Base-by-base conservation (phyloP, 1,284 basidiomycete genomes). In the Ceratobasidium sp. region DNA sequence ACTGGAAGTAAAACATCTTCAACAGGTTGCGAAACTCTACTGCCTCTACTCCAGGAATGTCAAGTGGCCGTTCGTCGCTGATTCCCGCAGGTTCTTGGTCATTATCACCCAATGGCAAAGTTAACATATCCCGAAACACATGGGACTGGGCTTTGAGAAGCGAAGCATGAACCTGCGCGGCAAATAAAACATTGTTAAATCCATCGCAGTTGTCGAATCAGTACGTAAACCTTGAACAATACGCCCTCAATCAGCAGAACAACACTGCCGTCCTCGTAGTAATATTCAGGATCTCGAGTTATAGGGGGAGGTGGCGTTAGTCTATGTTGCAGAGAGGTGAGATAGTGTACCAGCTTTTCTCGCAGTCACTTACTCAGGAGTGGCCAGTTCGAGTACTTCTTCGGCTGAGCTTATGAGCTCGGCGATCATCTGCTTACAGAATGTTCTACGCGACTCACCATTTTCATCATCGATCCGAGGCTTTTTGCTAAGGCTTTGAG, bases 211-310 rank as follows among this genome's bases (percentile, higher is more conserved):
- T 7, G n/a, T 28, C 26, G 11, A 23, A 28, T 45, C 13, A 13
- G 7, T 28, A 11, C 33, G 11, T 26, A 11, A 20, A 73, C 69
- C 42, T 73, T 73, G 69, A 73, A 63, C 11, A 73, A 23, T 20
- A 31, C 45, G 20, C 49, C 42, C 20, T 61, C 58, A 7, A 63
- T 45, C 10, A 73, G 42, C 10, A 73, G 28, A 23, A 73, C 13
- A 20, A 53, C 26, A 56, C 33, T 73, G 17, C 69, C 69, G 51
- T 73, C 69, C n/a, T 39, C 23, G n/a, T 61, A 73, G 26, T 73
- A 73, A 49, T 63, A 73, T 13, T 28, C 11, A 33, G 56, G 31
- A 51, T 73, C 69, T 23, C 45, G 56, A 20, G 47, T 23, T 26
- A 26, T 15, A 26, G 28, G 5, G 31, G 26, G 11, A 28, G 28